phyloP scores from a whole-genome alignment of 441 rosid genomes.

The Pelargonium cotyledonis region DNA sequence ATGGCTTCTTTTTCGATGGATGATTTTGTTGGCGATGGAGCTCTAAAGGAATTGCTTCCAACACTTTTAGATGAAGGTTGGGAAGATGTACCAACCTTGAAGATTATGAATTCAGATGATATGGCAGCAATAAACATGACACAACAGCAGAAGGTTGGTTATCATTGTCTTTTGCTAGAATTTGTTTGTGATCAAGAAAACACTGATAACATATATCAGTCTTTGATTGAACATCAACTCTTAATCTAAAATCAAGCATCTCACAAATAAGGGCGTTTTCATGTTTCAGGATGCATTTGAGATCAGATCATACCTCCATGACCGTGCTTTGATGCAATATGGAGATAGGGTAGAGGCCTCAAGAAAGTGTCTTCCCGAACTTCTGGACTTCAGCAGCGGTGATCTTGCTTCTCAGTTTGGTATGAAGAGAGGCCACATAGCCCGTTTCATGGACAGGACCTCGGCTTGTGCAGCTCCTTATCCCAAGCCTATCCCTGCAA shows the following conservation, averaged over 20 bases:
- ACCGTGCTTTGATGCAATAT: slow-evolving; percentile 49
- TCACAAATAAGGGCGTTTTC: background rate
- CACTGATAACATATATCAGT: too few relatives aligned
- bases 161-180: slow-evolving; percentile 6
- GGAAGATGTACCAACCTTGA: slow-evolving; percentile 70
- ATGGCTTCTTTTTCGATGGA: slow-evolving; percentile 65
- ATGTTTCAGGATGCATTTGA: slow-evolving; percentile 47
- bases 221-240: too few relatives aligned
- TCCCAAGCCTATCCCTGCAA: slow-evolving; percentile 22
- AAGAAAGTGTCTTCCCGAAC: slow-evolving; percentile 43
- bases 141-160: slow-evolving; percentile 47
- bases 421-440: slow-evolving; percentile 61
- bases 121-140: slow-evolving; percentile 51
- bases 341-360: slow-evolving; percentile 57
- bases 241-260: background rate
- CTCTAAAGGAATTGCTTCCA: slow-evolving; percentile 41
- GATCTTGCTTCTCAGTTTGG: slow-evolving; percentile 45
- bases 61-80: slow-evolving; percentile 61
- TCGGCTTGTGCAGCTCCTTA: slow-evolving; percentile 34
- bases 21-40: slow-evolving; percentile 56
- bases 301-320: slow-evolving; percentile 64
- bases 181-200: background rate
- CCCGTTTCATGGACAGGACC: slow-evolving; percentile 49
- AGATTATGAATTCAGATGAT: slow-evolving; percentile 55
- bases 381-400: slow-evolving; percentile 34